Percentiles rank a stretch among this genome's conserved stretches.
Conservation (phyloP, 2,329 filamentous ascomycete genomes). For the Neonectria magnoliae region DNA sequence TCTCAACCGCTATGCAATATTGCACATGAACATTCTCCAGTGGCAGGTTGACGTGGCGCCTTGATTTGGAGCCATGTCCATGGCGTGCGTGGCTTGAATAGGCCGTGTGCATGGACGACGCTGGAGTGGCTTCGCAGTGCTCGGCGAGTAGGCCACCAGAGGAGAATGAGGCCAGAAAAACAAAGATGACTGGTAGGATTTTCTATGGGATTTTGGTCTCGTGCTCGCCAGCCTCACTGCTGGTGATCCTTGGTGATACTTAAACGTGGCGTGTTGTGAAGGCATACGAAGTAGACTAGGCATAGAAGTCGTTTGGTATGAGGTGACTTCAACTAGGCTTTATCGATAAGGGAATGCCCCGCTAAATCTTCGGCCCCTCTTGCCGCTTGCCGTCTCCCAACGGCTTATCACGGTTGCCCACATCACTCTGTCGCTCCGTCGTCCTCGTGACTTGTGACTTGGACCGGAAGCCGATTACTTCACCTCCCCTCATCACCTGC, state of each 20-base stretch:
- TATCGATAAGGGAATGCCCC: constrained; percentile 3
- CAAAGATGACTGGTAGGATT: not conserved
- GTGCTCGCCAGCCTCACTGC: not conserved
- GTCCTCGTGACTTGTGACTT: constrained; percentile 29
- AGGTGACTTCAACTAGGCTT: too few relatives aligned
- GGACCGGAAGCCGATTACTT: constrained; percentile 29
- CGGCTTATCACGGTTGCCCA: constrained; percentile 44
- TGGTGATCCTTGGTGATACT: not conserved
- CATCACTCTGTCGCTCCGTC: constrained; percentile 20
- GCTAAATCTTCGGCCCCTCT: constrained; percentile 34
- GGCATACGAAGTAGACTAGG: too few relatives aligned
- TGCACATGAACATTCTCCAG: not conserved
- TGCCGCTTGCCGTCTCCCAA: constrained; percentile 27
- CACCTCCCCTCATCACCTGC: constrained; percentile 27
- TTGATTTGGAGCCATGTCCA: not conserved
- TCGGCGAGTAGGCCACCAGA: not conserved
- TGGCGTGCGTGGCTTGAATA: not conserved
- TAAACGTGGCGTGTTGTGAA: not conserved
- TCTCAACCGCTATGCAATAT: not conserved
- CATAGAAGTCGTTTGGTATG: too few relatives aligned
- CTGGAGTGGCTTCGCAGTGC: not conserved
- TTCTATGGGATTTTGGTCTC: not conserved
- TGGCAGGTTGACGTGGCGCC: not conserved
- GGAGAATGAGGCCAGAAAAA: not conserved
- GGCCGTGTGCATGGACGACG: not conserved